Conservation (phyloP, 1,284 basidiomycete genomes). For the Cutaneotrichosporon curvatum region DNA sequence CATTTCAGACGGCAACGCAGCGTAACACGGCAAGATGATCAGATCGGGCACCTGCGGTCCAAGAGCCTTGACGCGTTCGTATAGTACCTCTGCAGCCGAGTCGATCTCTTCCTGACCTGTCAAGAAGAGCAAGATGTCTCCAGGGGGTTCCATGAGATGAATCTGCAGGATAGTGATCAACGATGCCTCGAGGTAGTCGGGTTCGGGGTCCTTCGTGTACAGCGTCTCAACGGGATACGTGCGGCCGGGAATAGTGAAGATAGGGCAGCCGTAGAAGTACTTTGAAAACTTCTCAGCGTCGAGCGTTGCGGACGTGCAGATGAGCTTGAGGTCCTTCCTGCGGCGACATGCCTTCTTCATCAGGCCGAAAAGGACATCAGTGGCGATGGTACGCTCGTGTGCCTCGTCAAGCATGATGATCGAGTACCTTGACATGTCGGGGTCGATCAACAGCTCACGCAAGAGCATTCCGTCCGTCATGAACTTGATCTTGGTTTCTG, state of each 20-base stretch:
- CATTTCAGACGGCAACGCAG: constrained; percentile 92
- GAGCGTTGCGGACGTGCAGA: constrained; percentile 97
- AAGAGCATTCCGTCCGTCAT: constrained; percentile 99
- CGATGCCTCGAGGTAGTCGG: constrained; percentile 96
- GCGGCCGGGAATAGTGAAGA: constrained; percentile 98
- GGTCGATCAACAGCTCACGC: constrained; percentile 92
- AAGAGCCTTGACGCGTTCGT: constrained; percentile 95
- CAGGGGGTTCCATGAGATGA: constrained; percentile 93
- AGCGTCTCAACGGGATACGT: constrained; percentile 97
- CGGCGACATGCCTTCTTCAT: constrained; percentile 94
- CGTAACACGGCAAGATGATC: constrained; percentile 94
- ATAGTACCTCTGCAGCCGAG: constrained; percentile 92
- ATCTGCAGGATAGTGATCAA: constrained; percentile 99
- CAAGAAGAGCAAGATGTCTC: constrained; percentile 92
- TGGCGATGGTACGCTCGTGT: constrained; percentile 95
- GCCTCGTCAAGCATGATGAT: constrained; percentile 99
- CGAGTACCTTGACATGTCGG: constrained; percentile 83
- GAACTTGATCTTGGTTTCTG: constrained; percentile 98
- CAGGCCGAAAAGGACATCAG: constrained; percentile 93
- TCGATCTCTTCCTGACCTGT: constrained; percentile 99
- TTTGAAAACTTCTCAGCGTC: constrained; percentile 99
- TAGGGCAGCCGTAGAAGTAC: constrained; percentile 97
- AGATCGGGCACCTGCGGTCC: constrained; percentile 96
- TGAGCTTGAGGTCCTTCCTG: constrained; percentile 90
- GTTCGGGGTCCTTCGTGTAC: constrained; percentile 97